These are phyloP conservation scores for Salvia hispanica DNA, from an alignment of 257 asterid genomes.

Conservation along the genomic window DNA sequence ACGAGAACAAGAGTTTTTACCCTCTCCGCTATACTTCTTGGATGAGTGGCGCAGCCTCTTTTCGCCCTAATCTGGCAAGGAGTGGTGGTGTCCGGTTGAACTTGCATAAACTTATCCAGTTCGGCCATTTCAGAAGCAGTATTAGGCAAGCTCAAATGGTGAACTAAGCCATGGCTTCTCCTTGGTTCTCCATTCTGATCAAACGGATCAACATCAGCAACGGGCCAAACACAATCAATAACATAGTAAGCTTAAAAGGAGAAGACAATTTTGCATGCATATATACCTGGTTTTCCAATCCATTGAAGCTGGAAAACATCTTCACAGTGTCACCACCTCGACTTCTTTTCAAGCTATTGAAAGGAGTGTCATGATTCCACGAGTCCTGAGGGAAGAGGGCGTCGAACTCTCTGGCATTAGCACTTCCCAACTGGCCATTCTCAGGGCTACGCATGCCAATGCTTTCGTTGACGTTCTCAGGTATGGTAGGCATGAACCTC, in stretches of 20 bases:
- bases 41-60: conserved; percentile 91
- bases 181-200: conserved; percentile 52
- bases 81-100: conserved; percentile 52
- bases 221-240: background rate
- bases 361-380: conserved; percentile 59
- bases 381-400: conserved; percentile 45
- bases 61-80: conserved; percentile 89
- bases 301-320: conserved; percentile 56
- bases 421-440: conserved; percentile 35
- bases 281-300: conserved; percentile 52
- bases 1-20: conserved; percentile 37
- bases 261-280: background rate
- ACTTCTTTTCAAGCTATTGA: conserved; percentile 59
- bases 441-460: conserved; percentile 37
- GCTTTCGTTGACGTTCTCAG: conserved; percentile 51
- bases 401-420: conserved; percentile 36
- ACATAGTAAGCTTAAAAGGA: background rate
- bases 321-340: background rate
- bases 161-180: conserved; percentile 51
- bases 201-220: conserved; percentile 2
- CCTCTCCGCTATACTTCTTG: conserved; percentile 95
- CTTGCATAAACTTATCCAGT: conserved; percentile 59
- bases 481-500: conserved; percentile 84
- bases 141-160: conserved; percentile 85
- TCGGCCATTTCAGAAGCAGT: conserved; percentile 57